Conservation (phyloP, 2,329 filamentous ascomycete species). For the Fusarium sterilihyphosum region DNA sequence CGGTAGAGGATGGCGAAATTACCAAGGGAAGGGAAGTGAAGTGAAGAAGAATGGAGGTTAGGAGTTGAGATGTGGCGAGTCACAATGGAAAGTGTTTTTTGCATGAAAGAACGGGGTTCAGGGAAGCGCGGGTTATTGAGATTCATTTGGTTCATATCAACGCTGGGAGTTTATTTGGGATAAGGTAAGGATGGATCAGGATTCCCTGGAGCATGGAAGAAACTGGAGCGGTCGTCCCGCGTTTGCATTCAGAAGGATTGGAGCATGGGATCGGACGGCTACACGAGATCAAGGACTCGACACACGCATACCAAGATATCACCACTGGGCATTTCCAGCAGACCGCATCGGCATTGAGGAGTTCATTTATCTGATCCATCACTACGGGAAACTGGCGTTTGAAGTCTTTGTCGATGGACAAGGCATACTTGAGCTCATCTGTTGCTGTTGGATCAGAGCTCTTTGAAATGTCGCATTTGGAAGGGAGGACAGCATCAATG, state of each 20-base stretch:
- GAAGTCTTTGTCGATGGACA: constrained; percentile 3
- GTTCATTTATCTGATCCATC: constrained; percentile 23
- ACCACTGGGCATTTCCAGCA: constrained; percentile 22
- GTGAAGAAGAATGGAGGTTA: not conserved
- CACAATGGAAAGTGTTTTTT: not conserved
- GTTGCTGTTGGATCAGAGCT: not conserved
- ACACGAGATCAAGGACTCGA: constrained; percentile 39
- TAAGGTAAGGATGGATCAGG: constrained; percentile 14
- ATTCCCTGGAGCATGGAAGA: constrained; percentile 35
- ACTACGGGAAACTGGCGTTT: constrained; percentile 30
- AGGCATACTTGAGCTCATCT: not conserved
- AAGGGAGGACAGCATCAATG: constrained; percentile 13
- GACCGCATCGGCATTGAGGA: constrained; percentile 25
- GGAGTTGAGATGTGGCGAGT: not conserved
- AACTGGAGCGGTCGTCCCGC: constrained; percentile 34
- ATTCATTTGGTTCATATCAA: constrained; percentile 19
- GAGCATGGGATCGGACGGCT: constrained; percentile 36
- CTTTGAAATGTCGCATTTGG: constrained; percentile 4
- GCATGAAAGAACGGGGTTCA: constrained; percentile 6
- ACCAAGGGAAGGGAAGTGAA: not conserved
- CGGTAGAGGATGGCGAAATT: not conserved
- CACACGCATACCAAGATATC: constrained; percentile 36
- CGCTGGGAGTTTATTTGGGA: constrained; percentile 35
- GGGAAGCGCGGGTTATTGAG: constrained; percentile 9
- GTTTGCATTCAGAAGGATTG: constrained; percentile 38